These are phyloP conservation scores for Esteya vermicola DNA, from an alignment of 2,329 filamentous ascomycete species.

Conservation along the genomic window DNA sequence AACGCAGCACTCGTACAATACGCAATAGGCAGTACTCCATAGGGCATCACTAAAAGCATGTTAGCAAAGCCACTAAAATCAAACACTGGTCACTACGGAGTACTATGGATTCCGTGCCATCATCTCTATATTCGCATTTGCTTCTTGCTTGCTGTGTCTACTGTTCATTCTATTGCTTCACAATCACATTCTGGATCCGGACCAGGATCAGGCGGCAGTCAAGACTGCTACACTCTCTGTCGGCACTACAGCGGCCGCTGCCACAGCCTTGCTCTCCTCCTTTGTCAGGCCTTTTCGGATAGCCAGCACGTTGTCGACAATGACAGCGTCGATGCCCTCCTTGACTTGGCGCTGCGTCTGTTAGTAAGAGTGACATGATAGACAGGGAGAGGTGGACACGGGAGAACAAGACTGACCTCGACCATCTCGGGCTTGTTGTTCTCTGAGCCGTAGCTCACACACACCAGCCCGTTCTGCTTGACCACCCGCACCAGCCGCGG, in stretches of 20 bases:
- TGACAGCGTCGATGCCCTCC: conserved; percentile 93
- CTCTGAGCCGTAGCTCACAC: conserved; percentile 79
- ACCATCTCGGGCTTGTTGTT: conserved; percentile 85
- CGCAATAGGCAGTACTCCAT: too few relatives aligned
- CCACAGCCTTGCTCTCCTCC: conserved; percentile 9
- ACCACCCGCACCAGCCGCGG: conserved; percentile 83
- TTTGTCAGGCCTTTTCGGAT: conserved; percentile 78
- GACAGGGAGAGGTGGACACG: neutral
- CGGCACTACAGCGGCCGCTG: neutral
- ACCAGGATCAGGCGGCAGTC: neutral
- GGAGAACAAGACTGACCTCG: conserved; percentile 44
- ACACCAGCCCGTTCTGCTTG: conserved; percentile 86
- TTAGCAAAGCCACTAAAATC: too few relatives aligned
- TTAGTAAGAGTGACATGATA: conserved; percentile 2
- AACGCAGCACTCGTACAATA: too few relatives aligned
- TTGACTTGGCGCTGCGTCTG: conserved; percentile 62
- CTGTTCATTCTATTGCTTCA: too few relatives aligned
- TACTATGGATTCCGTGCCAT: too few relatives aligned
- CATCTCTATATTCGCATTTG: too few relatives aligned
- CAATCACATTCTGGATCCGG: too few relatives aligned
- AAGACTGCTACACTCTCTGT: neutral
- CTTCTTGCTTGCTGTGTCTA: too few relatives aligned
- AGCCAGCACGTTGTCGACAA: conserved; percentile 86
- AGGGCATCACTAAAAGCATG: too few relatives aligned
- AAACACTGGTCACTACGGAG: too few relatives aligned